A percentile compares a stretch with the other conserved stretches of the same genome.
Conservation (phyloP, 2,329 filamentous ascomycete species). For the Cladophialophora immunda region DNA sequence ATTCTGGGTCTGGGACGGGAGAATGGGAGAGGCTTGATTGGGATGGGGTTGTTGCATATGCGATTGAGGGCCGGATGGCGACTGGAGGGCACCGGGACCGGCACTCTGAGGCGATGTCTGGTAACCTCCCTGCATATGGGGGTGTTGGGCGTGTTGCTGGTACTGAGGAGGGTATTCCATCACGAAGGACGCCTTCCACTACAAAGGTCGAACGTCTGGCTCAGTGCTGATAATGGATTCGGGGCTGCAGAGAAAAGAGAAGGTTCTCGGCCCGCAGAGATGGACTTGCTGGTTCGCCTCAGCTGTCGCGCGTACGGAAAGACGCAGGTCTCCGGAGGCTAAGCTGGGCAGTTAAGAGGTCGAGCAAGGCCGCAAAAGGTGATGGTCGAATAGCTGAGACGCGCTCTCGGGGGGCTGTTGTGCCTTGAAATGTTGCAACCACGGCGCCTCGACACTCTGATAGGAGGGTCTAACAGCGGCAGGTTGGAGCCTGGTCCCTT, state of each 20-base stretch:
- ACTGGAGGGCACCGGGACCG: conserved; percentile 68
- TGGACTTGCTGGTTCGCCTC: conserved; percentile 29
- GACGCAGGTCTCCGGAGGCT: conserved; percentile 33
- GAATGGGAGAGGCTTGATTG: conserved; percentile 79
- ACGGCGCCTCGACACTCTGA: conserved; percentile 44
- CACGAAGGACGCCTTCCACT: conserved; percentile 49
- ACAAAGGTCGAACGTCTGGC: conserved; percentile 25
- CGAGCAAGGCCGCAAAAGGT: conserved; percentile 20
- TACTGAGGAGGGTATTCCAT: conserved; percentile 82
- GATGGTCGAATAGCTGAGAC: conserved; percentile 31
- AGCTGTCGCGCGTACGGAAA: conserved; percentile 33
- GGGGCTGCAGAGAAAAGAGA: conserved; percentile 26
- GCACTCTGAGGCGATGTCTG: conserved; percentile 65
- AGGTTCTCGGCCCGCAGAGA: conserved; percentile 29
- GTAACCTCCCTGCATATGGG: conserved; percentile 68
- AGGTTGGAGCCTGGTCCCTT: conserved; percentile 51
- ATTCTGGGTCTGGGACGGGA: conserved; percentile 73
- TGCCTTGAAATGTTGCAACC: conserved; percentile 32
- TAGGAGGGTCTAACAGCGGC: conserved; percentile 51
- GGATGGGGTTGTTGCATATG: conserved; percentile 67
- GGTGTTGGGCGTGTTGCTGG: conserved; percentile 71
- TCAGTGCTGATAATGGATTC: conserved; percentile 27
- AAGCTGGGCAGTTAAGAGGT: conserved; percentile 28
- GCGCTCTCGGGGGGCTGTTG: conserved; percentile 32
- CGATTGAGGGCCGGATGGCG: conserved; percentile 74